Conservation (phyloP, 2,329 filamentous ascomycete genomes). For the Coniella vitis region DNA sequence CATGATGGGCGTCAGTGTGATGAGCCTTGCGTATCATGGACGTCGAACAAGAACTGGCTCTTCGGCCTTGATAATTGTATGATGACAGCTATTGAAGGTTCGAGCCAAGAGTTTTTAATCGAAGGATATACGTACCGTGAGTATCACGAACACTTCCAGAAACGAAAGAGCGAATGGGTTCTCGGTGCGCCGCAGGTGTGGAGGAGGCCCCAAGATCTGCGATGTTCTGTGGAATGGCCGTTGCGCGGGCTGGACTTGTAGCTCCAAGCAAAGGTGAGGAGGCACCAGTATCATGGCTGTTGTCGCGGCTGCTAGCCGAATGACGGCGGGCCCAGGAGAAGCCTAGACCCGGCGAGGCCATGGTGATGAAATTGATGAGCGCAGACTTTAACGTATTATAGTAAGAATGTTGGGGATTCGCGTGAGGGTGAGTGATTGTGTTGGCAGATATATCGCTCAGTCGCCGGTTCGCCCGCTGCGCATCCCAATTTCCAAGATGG, state of each 20-base stretch:
- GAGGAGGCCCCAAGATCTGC: constrained; percentile 31
- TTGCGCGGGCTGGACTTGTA: constrained; percentile 16
- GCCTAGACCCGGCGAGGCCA: constrained; percentile 39
- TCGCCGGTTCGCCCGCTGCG: too few relatives aligned
- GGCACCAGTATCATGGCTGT: constrained; percentile 26
- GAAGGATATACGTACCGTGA: constrained; percentile 38
- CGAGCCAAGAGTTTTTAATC: constrained; percentile 10
- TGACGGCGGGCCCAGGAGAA: constrained; percentile 39
- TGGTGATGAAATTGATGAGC: constrained; percentile 23
- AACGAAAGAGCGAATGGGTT: constrained; percentile 66
- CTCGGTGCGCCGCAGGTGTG: constrained; percentile 41
- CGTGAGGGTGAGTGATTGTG: background rate
- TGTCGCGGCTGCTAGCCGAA: constrained; percentile 25
- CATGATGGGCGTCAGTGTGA: constrained; percentile 15
- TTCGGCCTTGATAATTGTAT: too few relatives aligned
- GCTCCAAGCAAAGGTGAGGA: constrained; percentile 18
- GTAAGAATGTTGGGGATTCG: too few relatives aligned
- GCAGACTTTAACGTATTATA: too few relatives aligned
- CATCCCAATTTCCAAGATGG: too few relatives aligned
- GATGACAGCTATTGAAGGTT: too few relatives aligned
- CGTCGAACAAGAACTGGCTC: too few relatives aligned
- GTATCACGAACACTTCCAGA: constrained; percentile 57
- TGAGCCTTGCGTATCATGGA: background rate
- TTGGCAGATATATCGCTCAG: too few relatives aligned
- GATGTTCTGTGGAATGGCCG: constrained; percentile 19